Conservation (phyloP, 805 yeast genomes). For the Starmerella potacharoeniae region DNA sequence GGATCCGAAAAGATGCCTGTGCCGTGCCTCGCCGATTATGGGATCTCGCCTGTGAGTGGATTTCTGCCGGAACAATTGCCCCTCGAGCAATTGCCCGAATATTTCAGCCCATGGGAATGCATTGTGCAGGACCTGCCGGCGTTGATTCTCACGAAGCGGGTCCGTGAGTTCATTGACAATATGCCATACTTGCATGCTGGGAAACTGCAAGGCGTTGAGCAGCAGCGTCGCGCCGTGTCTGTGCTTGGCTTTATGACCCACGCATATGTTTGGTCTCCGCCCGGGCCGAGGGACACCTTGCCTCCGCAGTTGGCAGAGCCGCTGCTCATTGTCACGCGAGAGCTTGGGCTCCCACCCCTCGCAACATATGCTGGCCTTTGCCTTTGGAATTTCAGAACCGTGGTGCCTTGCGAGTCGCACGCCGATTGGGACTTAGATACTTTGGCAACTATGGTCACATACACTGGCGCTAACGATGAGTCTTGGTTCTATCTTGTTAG, state of each 20-base stretch:
- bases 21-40: conserved; percentile 52
- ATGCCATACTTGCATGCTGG: conserved; percentile 47
- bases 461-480: conserved; percentile 84
- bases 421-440: conserved; percentile 47
- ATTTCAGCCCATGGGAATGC: conserved; percentile 69
- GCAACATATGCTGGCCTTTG: conserved; percentile 82
- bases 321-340: conserved; percentile 44
- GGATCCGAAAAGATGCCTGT: conserved; percentile 23
- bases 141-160: conserved; percentile 50
- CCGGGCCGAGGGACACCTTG: conserved; percentile 39
- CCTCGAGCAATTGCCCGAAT: conserved; percentile 46
- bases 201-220: conserved; percentile 34
- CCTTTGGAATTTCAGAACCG: conserved; percentile 73
- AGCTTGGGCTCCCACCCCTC: conserved; percentile 67
- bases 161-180: conserved; percentile 53
- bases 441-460: conserved; percentile 69
- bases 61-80: conserved; percentile 68
- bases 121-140: conserved; percentile 60
- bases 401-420: conserved; percentile 36
- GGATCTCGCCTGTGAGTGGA: conserved; percentile 59
- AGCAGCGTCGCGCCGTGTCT: conserved; percentile 70
- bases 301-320: conserved; percentile 67
- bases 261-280: conserved; percentile 82
- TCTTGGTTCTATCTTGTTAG: conserved; percentile 88
- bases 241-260: conserved; percentile 70